phyloP scores from a whole-genome alignment of 2,329 filamentous ascomycete genomes.

The Dactylellina cionopaga region DNA sequence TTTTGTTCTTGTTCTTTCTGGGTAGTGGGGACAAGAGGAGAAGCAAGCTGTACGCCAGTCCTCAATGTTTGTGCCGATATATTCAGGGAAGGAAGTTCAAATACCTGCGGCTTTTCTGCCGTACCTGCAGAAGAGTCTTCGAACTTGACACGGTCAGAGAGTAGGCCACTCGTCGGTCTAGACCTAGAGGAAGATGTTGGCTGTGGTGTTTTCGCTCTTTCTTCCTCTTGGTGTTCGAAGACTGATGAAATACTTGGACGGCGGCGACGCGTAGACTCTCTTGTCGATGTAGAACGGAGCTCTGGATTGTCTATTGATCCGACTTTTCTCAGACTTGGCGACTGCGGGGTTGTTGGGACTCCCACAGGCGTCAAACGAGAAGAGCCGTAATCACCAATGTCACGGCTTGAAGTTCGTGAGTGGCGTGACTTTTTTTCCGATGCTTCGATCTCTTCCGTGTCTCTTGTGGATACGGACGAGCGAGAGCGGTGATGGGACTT shows the following conservation, averaged over 20 bases:
- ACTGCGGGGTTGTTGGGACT: conserved; percentile 48
- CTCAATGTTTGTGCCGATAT: conserved; percentile 53
- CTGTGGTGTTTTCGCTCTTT: conserved; percentile 40
- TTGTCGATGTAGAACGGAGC: conserved; percentile 29
- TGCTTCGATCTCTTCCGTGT: conserved; percentile 22
- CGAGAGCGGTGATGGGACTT: conserved; percentile 48
- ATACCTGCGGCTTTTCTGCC: conserved; percentile 53
- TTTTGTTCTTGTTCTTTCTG: conserved; percentile 50
- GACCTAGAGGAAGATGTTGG: conserved; percentile 29
- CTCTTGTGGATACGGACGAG: conserved; percentile 42
- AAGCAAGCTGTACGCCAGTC: conserved; percentile 53
- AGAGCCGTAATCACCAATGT: conserved; percentile 37
- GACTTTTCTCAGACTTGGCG: conserved; percentile 43
- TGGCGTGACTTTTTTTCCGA: conserved; percentile 39
- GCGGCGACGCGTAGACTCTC: conserved; percentile 40
- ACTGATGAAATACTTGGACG: conserved; percentile 48
- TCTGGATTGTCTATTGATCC: conserved; percentile 40
- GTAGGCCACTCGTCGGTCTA: conserved; percentile 15
- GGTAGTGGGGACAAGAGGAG: conserved; percentile 52
- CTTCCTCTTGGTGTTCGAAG: conserved; percentile 46
- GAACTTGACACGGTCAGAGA: conserved; percentile 44
- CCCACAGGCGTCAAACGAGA: conserved; percentile 47
- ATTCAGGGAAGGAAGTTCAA: conserved; percentile 53
- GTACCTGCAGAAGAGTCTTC: conserved; percentile 51
- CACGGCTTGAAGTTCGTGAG: conserved; percentile 34